Conservation (phyloP, 2,329 filamentous ascomycete species). For the Cladosporium austrohemisphaericum region DNA sequence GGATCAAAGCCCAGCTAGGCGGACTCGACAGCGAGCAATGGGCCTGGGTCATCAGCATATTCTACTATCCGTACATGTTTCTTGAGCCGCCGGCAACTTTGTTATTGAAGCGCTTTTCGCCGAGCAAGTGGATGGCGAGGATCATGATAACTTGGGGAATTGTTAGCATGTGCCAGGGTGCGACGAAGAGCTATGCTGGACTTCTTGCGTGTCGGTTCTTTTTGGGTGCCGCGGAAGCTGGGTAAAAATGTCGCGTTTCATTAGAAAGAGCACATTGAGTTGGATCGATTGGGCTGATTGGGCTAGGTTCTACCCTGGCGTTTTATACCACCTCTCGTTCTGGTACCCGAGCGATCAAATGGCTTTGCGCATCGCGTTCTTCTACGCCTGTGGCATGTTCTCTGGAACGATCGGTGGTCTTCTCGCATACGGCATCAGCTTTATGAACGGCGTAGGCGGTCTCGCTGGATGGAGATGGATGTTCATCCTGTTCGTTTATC, state of each 20-base stretch:
- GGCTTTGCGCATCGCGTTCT: slow-evolving; percentile 40
- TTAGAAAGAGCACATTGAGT: neutral
- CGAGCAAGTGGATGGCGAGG: slow-evolving; percentile 41
- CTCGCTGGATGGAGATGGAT: slow-evolving; percentile 39
- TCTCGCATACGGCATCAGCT: slow-evolving; percentile 53
- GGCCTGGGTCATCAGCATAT: slow-evolving; percentile 34
- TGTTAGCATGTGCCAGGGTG: slow-evolving; percentile 26
- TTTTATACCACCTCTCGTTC: slow-evolving; percentile 25
- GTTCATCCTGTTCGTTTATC: slow-evolving; percentile 16
- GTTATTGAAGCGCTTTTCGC: slow-evolving; percentile 45
- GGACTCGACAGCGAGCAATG: slow-evolving; percentile 31
- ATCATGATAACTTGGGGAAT: slow-evolving; percentile 43
- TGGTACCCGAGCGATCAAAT: slow-evolving; percentile 35
- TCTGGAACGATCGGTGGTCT: slow-evolving; percentile 52
- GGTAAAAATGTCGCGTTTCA: neutral
- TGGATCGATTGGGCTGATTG: neutral
- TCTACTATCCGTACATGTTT: slow-evolving; percentile 36
- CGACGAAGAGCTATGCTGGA: slow-evolving; percentile 24
- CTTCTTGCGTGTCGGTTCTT: slow-evolving; percentile 24
- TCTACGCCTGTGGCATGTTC: slow-evolving; percentile 45
- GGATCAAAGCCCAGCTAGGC: slow-evolving; percentile 33
- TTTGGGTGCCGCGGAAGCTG: slow-evolving; percentile 28
- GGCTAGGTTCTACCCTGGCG: slow-evolving; percentile 24
- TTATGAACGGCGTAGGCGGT: slow-evolving; percentile 52
- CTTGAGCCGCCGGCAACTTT: slow-evolving; percentile 47